Base-by-base conservation (phyloP, 306 rosid genomes). In the Malus sieversii region DNA sequence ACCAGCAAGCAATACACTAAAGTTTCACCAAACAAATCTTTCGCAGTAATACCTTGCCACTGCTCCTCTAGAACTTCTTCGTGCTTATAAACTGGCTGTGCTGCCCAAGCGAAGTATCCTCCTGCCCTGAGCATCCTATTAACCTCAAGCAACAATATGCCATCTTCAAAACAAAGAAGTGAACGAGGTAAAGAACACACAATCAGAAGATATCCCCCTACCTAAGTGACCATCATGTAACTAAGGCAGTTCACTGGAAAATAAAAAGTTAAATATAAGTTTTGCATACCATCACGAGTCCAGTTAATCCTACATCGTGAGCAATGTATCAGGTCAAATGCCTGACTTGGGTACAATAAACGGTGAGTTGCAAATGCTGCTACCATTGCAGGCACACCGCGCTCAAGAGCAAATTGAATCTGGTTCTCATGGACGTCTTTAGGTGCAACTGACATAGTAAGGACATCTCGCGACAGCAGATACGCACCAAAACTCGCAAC, bases 71-170 rank as follows among this genome's bases (percentile, higher is more conserved):
- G 86, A 81, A 65, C 81, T 81, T 90, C 96, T 82, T 90, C 96
- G 59, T 95, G 99, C 87, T 95, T 95, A 78, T 95, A 95, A 78
- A 92, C 98, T 64, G 98, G 98, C 84, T 95, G 98, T 18, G 98
- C 98, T 55, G 98, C 99, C 99, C 99, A 95, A 65, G 87, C 96
- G 86, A 95, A 95, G 88, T 90, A 95, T 68, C 99, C 99, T 82
- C 99, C 99, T 57, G 86, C 89, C 75, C 99, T 86, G 72, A 95
- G 91, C 92, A 95, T 83, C 91, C 99, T 89, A 86, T 95, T 81
- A 57, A 92, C 91, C 88, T 95, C 99, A 80, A 92, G 93, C 70
- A 95, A 86, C 90, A 91, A 86, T 68, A 95, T 89, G 81, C 99
- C 99, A 88, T 90, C 98, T 94, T 78, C 89, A 87, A 71, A 76